Percentiles rank a stretch among this genome's conserved stretches.
Conservation (phyloP, 768 basidiomycete genomes). For the Podaxis sp. region DNA sequence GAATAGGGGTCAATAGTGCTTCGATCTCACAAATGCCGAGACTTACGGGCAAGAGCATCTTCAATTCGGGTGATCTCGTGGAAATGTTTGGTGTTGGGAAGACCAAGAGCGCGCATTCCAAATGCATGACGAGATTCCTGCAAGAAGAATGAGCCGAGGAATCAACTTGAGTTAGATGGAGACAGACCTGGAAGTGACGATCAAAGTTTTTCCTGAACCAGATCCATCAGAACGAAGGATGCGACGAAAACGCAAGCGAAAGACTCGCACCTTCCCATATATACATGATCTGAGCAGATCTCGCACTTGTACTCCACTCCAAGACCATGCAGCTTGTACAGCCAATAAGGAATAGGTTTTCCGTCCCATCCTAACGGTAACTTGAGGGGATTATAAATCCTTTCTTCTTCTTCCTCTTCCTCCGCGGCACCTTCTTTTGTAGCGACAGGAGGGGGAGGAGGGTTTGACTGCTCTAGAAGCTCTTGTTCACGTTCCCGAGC, state of each 20-base stretch:
- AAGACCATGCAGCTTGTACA: constrained; percentile 96
- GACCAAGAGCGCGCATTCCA: constrained; percentile 94
- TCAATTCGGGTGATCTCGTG: constrained; percentile 97
- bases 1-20: not conserved
- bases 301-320: constrained; percentile 99
- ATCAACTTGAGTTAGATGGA: constrained; percentile 16
- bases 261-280: constrained; percentile 82
- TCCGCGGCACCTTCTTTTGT: constrained; percentile 49
- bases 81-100: constrained; percentile 99
- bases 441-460: constrained; percentile 45
- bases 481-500: constrained; percentile 98
- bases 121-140: constrained; percentile 96
- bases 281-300: constrained; percentile 95
- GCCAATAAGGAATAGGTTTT: constrained; percentile 98
- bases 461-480: constrained; percentile 67
- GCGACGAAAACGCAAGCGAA: not conserved
- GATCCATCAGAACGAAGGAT: constrained; percentile 9
- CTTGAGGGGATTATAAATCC: constrained; percentile 98
- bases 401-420: constrained; percentile 93
- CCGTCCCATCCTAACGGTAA: constrained; percentile 97
- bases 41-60: constrained; percentile 91
- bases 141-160: constrained; percentile 15
- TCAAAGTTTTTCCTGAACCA: constrained; percentile 86
- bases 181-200: constrained; percentile 83
- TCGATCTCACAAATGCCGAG: constrained; percentile 20